A percentile compares a stretch with the other conserved stretches of the same genome.
Conservation (phyloP, 1,139 yeast genomes). For the Yamadazyma trypodendri region DNA sequence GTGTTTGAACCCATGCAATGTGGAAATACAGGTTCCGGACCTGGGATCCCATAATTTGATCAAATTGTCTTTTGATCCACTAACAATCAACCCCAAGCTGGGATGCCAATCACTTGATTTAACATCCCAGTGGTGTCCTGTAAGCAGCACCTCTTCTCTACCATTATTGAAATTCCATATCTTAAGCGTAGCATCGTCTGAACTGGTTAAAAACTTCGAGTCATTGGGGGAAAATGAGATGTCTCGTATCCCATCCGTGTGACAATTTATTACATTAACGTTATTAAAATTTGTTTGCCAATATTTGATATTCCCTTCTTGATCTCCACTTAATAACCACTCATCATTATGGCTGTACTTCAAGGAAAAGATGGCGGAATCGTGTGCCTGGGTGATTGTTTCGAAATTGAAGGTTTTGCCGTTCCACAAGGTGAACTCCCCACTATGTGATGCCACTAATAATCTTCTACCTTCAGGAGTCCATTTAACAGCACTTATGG, state of each 20-base stretch:
- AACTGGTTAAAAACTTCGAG: constrained; percentile 83
- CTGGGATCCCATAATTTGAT: constrained; percentile 97
- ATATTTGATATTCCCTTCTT: constrained; percentile 84
- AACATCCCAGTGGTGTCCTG: constrained; percentile 99
- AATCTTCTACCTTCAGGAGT: constrained; percentile 95
- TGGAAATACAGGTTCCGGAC: constrained; percentile 65
- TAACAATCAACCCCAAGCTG: constrained; percentile 73
- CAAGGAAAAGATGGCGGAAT: constrained; percentile 77
- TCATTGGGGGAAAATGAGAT: constrained; percentile 89
- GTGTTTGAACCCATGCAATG: constrained; percentile 90
- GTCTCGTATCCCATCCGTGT: constrained; percentile 79
- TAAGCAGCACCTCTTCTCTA: constrained; percentile 71
- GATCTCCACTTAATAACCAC: constrained; percentile 93
- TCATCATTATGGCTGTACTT: constrained; percentile 89
- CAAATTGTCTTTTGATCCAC: constrained; percentile 91
- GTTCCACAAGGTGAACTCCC: constrained; percentile 97
- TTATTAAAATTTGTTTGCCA: constrained; percentile 99
- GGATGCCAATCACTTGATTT: constrained; percentile 98
- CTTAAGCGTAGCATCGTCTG: constrained; percentile 86
- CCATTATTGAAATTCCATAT: constrained; percentile 95
- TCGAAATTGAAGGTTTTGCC: constrained; percentile 95
- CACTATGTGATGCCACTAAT: constrained; percentile 87
- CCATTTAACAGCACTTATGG: constrained; percentile 89
- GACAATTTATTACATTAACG: constrained; percentile 83
- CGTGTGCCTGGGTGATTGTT: constrained; percentile 98